Conservation (phyloP, 768 basidiomycete genomes). For the Paxillus rubicundulus region DNA sequence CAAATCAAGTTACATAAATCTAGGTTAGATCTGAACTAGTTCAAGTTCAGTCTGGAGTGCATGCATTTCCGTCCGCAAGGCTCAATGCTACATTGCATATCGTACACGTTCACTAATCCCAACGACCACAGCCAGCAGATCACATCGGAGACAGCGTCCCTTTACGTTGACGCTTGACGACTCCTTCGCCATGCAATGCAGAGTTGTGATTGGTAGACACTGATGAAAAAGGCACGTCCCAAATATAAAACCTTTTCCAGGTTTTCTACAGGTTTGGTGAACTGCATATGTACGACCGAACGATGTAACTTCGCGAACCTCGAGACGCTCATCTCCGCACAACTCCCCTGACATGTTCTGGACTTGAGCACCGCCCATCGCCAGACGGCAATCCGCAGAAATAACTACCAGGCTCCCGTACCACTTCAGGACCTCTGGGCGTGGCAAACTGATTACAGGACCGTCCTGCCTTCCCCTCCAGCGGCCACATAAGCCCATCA, state of each 20-base stretch:
- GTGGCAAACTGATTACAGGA: constrained; percentile 7
- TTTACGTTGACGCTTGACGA: too few species aligned
- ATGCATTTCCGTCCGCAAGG: neutral
- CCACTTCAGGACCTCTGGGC: neutral
- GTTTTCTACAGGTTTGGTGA: too few species aligned
- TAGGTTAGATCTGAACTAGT: constrained; percentile 19
- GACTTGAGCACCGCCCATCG: neutral
- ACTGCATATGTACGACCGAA: too few species aligned
- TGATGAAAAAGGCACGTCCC: too few species aligned
- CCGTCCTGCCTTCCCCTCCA: neutral
- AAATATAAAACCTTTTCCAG: too few species aligned
- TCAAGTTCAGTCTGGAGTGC: constrained; percentile 5
- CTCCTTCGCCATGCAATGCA: too few species aligned
- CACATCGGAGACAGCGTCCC: too few species aligned
- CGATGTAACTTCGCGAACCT: too few species aligned
- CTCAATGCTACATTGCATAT: too few species aligned
- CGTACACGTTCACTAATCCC: neutral
- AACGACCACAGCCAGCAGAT: neutral
- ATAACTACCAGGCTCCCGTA: neutral
- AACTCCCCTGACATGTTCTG: neutral
- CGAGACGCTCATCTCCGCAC: neutral
- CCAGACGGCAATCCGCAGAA: neutral
- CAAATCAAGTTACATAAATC: neutral
- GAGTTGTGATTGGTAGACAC: too few species aligned
- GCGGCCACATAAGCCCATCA: neutral